A percentile compares a stretch with the other conserved stretches of the same genome.
phyloP scores from a whole-genome alignment of 2,329 filamentous ascomycete genomes.

The Apiospora koreana region DNA sequence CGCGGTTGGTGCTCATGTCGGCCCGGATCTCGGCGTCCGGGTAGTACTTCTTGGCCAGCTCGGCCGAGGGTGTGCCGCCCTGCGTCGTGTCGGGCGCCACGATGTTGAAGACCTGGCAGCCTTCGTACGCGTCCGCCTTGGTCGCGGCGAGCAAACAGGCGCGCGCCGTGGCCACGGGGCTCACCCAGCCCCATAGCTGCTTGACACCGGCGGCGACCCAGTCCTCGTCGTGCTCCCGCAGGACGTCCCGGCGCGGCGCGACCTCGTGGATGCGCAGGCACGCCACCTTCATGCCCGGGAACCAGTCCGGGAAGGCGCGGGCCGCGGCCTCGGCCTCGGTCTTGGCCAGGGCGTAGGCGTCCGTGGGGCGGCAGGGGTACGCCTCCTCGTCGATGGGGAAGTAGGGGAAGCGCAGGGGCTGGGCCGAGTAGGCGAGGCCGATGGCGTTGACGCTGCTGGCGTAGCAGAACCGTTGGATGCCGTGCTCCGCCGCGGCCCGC shows the following conservation, averaged over 20 bases:
- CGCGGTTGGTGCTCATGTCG: constrained; percentile 25
- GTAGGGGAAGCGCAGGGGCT: constrained; percentile 35
- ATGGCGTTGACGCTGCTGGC: constrained; percentile 39
- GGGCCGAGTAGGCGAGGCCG: constrained; percentile 38
- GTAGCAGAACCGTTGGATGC: constrained; percentile 37
- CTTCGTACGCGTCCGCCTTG: constrained; percentile 31
- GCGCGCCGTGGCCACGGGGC: constrained; percentile 33
- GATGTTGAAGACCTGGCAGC: constrained; percentile 37
- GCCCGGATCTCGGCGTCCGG: constrained; percentile 26
- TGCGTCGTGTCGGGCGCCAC: constrained; percentile 33
- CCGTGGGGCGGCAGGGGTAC: constrained; percentile 32
- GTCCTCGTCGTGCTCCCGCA: constrained; percentile 32
- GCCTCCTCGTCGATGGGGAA: constrained; percentile 38
- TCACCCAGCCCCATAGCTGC: constrained; percentile 39
- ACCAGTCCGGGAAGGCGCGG: constrained; percentile 35
- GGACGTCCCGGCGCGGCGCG: constrained; percentile 28
- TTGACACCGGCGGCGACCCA: constrained; percentile 36
- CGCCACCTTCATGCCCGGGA: constrained; percentile 38
- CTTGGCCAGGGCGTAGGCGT: constrained; percentile 38
- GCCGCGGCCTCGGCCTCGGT: constrained; percentile 36
- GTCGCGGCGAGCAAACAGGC: constrained; percentile 37
- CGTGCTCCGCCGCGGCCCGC: constrained; percentile 35
- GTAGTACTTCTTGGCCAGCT: constrained; percentile 27
- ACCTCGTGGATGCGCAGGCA: constrained; percentile 40
- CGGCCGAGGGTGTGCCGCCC: constrained; percentile 19